These are phyloP conservation scores for Suhomyces faveliae DNA, from an alignment of 805 yeast genomes.

Conservation along the genomic window DNA sequence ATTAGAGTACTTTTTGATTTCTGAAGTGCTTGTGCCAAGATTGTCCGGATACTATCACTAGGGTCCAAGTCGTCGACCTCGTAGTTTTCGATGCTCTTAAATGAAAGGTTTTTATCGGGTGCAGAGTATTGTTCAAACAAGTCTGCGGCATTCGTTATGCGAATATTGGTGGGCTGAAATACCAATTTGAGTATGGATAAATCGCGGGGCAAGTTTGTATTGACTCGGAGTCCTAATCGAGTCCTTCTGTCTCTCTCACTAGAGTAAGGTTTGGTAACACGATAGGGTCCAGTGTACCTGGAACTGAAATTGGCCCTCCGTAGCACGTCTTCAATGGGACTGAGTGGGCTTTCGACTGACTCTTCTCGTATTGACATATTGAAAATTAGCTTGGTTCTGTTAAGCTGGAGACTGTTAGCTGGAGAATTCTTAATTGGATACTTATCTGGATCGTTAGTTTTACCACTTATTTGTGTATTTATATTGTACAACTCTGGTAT, in stretches of 20 bases:
- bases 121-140: neutral
- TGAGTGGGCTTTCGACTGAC: neutral
- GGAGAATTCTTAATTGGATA: too few relatives aligned
- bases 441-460: neutral
- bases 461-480: neutral
- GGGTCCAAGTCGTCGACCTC: neutral
- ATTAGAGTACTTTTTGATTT: neutral
- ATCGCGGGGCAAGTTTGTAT: neutral
- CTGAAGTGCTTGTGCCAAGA: neutral
- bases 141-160: neutral
- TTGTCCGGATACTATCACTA: neutral
- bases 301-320: neutral
- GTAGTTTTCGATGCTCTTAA: neutral
- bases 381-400: neutral
- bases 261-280: neutral
- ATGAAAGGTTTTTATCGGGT: neutral
- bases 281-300: neutral
- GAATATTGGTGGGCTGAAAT: neutral
- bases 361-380: neutral
- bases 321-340: neutral
- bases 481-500: neutral
- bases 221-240: neutral
- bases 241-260: neutral
- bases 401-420: too few relatives aligned
- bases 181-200: neutral